A percentile compares a stretch with the other conserved stretches of the same genome.
Conservation (phyloP, 768 basidiomycete genomes). For the Termitomyces bulborhizus region DNA sequence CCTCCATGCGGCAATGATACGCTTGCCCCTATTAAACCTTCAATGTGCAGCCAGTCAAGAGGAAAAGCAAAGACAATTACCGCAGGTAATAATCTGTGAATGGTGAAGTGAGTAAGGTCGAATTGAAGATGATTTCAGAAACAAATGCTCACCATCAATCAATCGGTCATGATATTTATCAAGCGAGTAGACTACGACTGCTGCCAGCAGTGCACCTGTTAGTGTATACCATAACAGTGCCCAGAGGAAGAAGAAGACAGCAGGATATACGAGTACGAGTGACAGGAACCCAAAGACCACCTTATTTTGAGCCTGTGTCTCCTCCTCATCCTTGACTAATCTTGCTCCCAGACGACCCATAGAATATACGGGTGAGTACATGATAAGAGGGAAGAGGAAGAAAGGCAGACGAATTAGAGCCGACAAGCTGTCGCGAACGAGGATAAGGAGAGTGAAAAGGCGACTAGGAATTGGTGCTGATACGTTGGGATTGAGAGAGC, state of each 20-base stretch:
- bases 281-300: constrained; percentile 81
- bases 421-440: constrained; percentile 73
- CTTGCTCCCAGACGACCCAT: constrained; percentile 72
- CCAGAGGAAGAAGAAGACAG: constrained; percentile 85
- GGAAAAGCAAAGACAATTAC: constrained; percentile 34
- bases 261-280: constrained; percentile 68
- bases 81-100: constrained; percentile 66
- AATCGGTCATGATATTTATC: constrained; percentile 81
- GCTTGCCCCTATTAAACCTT: constrained; percentile 64
- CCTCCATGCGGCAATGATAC: constrained; percentile 89
- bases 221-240: constrained; percentile 72
- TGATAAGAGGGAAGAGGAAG: constrained; percentile 79
- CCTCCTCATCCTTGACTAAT: constrained; percentile 81
- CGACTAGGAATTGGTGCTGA: constrained; percentile 79
- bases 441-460: constrained; percentile 68
- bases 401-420: constrained; percentile 76
- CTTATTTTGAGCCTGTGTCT: constrained; percentile 97
- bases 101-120: constrained; percentile 12
- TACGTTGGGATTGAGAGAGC: constrained; percentile 71
- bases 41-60: constrained; percentile 5
- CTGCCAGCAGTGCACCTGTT: constrained; percentile 68
- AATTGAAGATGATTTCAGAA: constrained; percentile 10
- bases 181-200: constrained; percentile 64
- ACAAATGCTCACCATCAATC: constrained; percentile 64
- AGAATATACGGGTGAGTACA: constrained; percentile 82